These are phyloP conservation scores for Piedraia hortae DNA, from an alignment of 2,329 filamentous ascomycete species.

Conservation along the genomic window DNA sequence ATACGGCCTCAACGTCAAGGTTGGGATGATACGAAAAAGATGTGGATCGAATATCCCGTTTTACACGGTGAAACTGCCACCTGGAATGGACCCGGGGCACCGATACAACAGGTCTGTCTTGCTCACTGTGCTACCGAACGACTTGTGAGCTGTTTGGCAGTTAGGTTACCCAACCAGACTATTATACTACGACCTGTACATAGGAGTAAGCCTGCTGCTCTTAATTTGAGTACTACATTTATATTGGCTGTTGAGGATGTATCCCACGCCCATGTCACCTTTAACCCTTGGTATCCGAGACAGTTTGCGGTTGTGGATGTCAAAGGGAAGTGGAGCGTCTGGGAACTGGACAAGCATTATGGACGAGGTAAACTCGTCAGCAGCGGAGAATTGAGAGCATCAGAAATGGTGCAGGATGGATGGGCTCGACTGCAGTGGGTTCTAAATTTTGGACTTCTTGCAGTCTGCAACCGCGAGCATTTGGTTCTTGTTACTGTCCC, in stretches of 20 bases:
- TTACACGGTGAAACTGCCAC: slow-evolving; percentile 21
- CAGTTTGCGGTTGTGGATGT: slow-evolving; percentile 40
- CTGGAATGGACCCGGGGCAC: slow-evolving; percentile 27
- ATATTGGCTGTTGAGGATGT: too few species aligned
- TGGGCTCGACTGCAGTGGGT: slow-evolving; percentile 25
- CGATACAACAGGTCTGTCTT: slow-evolving; percentile 28
- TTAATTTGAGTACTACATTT: too few species aligned
- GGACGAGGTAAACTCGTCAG: background rate
- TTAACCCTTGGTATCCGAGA: slow-evolving; percentile 32
- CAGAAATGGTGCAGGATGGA: slow-evolving; percentile 17
- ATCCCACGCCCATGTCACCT: slow-evolving; percentile 35
- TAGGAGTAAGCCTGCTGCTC: too few species aligned
- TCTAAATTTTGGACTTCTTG: slow-evolving; percentile 19
- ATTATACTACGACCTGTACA: slow-evolving; percentile 20
- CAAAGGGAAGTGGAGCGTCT: slow-evolving; percentile 38
- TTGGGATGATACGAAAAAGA: slow-evolving; percentile 23
- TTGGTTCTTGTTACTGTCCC: slow-evolving; percentile 13
- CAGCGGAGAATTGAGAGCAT: background rate
- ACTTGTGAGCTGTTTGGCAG: slow-evolving; percentile 20
- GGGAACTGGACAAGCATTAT: slow-evolving; percentile 25
- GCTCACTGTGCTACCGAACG: slow-evolving; percentile 18
- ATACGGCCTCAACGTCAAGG: slow-evolving; percentile 24
- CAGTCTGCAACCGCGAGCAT: slow-evolving; percentile 24
- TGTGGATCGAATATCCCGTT: slow-evolving; percentile 21
- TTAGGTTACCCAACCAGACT: slow-evolving; percentile 20